Evolutionary conservation across 2,329 filamentous ascomycete genomes (phyloP), one percentile per base, ranked within the genome.

Genomic region (Akanthomyces uredinophilus): DNA sequence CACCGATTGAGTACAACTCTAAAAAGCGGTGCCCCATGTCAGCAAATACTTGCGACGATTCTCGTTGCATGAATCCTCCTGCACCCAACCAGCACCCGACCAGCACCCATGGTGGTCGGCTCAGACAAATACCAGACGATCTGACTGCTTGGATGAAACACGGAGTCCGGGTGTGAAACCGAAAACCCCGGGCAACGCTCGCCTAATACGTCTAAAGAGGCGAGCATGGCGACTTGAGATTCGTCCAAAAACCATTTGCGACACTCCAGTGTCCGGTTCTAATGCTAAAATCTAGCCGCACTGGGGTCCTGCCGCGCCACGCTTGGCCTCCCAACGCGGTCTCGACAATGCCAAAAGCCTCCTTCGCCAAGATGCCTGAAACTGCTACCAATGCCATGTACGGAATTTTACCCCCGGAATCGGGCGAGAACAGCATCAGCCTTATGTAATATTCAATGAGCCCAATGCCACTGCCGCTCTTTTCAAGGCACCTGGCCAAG

Each of bases 81-180:
- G 32, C 39, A 43, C 53, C 51, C 51, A 60, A 64, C 55, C 49
- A 55, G 61, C 39, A 43, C 53, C 51, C 51, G 56, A 64, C 55
- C 49, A 55, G 61, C 16, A 27, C 35, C 47, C 39, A 47, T 24
- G 46, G 13, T 47, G 39, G 37, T 24, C 57, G 63, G 64, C 50
- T 59, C 16, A 50, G 29, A n/a, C 14, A 37, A 27, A 29, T 64
- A 64, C 66, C 62, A 64, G 67, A 35, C 66, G 68, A 69, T 68
- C 63, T 65, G 63, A 66, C 65, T 63, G 65, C 63, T 53, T 61
- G 64, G 65, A 65, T 52, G 65, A 37, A 54, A 61, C 63, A 51
- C 35, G 59, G 63, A 60, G 37, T 27, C 14, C 22, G n/a, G 46
- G 11, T 24, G 44, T 60, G 57, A 60, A 60, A 60, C 57, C 27